A percentile compares a stretch with the other conserved stretches of the same genome.
These are phyloP conservation scores for Firmiana major DNA, from an alignment of 345 rosid species.

Conservation along the genomic window DNA sequence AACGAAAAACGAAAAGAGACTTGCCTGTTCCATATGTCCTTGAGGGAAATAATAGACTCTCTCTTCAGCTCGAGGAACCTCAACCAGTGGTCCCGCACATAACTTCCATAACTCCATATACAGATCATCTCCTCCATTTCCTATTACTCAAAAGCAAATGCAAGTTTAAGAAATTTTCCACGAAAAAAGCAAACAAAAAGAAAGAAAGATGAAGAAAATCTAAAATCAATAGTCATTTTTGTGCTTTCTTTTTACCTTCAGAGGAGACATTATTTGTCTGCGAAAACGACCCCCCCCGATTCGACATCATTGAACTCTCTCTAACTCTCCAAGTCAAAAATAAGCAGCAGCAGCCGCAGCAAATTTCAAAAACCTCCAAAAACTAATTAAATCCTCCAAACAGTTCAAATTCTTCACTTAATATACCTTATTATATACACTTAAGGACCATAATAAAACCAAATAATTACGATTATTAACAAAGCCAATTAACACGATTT, in stretches of 20 bases:
- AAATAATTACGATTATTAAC: conserved; percentile 8
- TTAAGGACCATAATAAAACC: conserved; percentile 7
- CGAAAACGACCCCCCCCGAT: conserved; percentile 43
- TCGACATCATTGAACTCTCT: conserved; percentile 39
- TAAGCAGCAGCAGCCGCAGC: conserved; percentile 1
- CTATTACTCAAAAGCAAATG: conserved; percentile 16
- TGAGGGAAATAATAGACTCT: conserved; percentile 86
- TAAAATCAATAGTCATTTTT: conserved; percentile 1
- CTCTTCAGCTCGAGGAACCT: conserved; percentile 56
- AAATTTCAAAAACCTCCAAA: not conserved
- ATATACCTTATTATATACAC: conserved; percentile 17
- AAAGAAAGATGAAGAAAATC: not conserved
- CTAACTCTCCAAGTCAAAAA: conserved; percentile 15
- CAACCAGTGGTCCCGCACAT: conserved; percentile 84
- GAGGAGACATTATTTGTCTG: conserved; percentile 29
- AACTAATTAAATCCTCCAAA: not conserved
- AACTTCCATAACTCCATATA: conserved; percentile 77
- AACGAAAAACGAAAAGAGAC: not conserved
- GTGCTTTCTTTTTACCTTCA: conserved; percentile 5
- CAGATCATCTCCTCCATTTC: conserved; percentile 43
- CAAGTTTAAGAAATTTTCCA: conserved; percentile 9
- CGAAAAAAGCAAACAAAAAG: conserved; percentile 2
- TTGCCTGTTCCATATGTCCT: conserved; percentile 94
- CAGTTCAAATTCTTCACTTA: not conserved
- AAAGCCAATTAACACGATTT: conserved; percentile 5